phyloP scores from a whole-genome alignment of 2,329 filamentous ascomycete genomes.

The Ramichloridium luteum region DNA sequence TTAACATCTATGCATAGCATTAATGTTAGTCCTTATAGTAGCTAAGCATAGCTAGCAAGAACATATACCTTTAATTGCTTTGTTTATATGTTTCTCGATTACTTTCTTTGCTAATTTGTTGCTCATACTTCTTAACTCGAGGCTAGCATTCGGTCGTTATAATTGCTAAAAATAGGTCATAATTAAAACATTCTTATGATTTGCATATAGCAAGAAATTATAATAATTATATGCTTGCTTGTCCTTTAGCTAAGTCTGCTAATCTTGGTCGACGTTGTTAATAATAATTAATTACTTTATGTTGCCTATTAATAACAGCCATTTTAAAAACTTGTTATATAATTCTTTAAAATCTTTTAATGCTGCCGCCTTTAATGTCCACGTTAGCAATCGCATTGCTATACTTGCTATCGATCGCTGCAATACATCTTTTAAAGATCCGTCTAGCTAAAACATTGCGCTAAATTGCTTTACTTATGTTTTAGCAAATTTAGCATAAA shows the following conservation, averaged over 20 bases:
- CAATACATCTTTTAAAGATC: conserved; percentile 20
- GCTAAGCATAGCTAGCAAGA: neutral
- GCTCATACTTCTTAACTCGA: conserved; percentile 9
- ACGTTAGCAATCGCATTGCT: neutral
- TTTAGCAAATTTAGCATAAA: conserved; percentile 7
- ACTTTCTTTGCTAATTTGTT: conserved; percentile 17
- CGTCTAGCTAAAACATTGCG: conserved; percentile 26
- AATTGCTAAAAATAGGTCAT: conserved; percentile 18
- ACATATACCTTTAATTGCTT: conserved; percentile 4
- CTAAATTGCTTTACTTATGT: conserved; percentile 16
- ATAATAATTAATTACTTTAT: conserved; percentile 25
- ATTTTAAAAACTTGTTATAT: conserved; percentile 4
- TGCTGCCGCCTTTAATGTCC: neutral
- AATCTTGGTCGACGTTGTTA: conserved; percentile 24
- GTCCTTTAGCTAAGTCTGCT: conserved; percentile 7
- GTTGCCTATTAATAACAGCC: conserved; percentile 20
- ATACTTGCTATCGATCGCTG: conserved; percentile 13
- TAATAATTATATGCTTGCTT: conserved; percentile 14
- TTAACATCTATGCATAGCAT: conserved; percentile 4
- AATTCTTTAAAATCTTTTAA: neutral
- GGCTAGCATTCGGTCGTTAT: conserved; percentile 10
- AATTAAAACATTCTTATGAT: conserved; percentile 21
- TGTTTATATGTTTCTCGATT: conserved; percentile 17
- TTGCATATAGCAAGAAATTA: conserved; percentile 8
- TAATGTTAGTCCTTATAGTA: neutral